These are phyloP conservation scores for Pseudoscleropodium purum DNA, from an alignment of 225 moss, liverwort and hornwort species.

Conservation along the genomic window DNA sequence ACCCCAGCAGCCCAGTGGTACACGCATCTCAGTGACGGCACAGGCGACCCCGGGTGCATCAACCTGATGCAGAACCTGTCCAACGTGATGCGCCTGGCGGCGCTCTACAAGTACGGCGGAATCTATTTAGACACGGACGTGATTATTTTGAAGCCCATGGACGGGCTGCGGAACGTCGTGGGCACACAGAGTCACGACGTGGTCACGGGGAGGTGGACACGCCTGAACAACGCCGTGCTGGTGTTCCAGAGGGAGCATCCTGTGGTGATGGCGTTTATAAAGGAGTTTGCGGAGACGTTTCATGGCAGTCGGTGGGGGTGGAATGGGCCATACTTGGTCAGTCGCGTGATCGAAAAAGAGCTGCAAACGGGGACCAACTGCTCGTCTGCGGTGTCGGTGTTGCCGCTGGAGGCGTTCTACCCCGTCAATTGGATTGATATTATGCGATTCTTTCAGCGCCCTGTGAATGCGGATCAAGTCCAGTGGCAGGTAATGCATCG, in stretches of 20 bases:
- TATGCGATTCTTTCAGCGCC: neutral
- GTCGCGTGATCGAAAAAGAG: constrained; percentile 23
- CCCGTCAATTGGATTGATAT: constrained; percentile 41
- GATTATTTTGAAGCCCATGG: constrained; percentile 23
- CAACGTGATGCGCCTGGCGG: constrained; percentile 46
- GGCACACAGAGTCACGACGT: constrained; percentile 29
- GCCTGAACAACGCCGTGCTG: constrained; percentile 62
- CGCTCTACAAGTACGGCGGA: constrained; percentile 50
- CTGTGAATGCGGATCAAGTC: neutral
- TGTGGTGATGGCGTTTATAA: constrained; percentile 7
- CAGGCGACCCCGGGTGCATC: constrained; percentile 41
- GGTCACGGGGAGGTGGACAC: constrained; percentile 20
- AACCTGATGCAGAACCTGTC: constrained; percentile 68
- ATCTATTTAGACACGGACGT: constrained; percentile 56
- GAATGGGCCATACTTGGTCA: constrained; percentile 62
- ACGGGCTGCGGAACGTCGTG: constrained; percentile 21
- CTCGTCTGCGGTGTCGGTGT: constrained; percentile 6
- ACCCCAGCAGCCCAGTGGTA: constrained; percentile 38
- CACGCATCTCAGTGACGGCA: constrained; percentile 6
- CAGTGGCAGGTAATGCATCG: constrained; percentile 19
- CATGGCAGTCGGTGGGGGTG: constrained; percentile 62
- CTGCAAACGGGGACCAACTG: neutral
- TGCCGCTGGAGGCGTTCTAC: constrained; percentile 33
- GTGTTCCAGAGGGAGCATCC: constrained; percentile 33
- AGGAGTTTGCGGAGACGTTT: constrained; percentile 36